A percentile compares a stretch with the other conserved stretches of the same genome.
phyloP scores from a whole-genome alignment of 1,284 basidiomycete species.

The Puccinia horiana region DNA sequence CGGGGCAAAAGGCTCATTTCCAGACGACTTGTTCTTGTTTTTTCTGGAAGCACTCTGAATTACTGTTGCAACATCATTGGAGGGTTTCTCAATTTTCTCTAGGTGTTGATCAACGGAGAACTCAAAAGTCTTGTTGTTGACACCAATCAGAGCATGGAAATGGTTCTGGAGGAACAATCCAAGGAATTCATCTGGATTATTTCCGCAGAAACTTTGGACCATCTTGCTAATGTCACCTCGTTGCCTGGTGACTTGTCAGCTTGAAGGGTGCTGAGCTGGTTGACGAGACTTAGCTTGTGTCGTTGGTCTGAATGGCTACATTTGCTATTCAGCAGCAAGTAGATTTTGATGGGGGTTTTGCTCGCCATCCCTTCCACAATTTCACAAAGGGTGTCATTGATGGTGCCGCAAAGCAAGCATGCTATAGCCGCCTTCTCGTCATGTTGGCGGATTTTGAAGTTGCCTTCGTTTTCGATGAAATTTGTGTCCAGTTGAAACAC shows the following conservation, averaged over 20 bases:
- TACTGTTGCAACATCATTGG: not conserved
- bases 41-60: not conserved
- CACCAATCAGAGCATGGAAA: not conserved
- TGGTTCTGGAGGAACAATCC: not conserved
- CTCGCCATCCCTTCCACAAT: not conserved
- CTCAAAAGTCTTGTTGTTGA: constrained; percentile 7
- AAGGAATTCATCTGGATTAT: not conserved
- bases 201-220: not conserved
- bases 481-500: not conserved
- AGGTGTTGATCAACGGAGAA: not conserved
- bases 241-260: not conserved
- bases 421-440: not conserved
- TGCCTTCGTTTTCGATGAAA: not conserved
- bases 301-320: not conserved
- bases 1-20: not conserved
- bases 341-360: not conserved
- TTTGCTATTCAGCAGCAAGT: not conserved
- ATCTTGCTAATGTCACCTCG: not conserved
- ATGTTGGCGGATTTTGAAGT: not conserved
- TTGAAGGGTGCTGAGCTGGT: not conserved
- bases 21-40: not conserved
- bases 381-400: not conserved
- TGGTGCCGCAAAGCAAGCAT: not conserved
- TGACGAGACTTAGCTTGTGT: not conserved
- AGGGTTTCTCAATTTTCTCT: not conserved